Percentiles rank a stretch among this genome's conserved stretches.
Conservation (phyloP, 495 filamentous ascomycete genomes). For the Podospora comata region DNA sequence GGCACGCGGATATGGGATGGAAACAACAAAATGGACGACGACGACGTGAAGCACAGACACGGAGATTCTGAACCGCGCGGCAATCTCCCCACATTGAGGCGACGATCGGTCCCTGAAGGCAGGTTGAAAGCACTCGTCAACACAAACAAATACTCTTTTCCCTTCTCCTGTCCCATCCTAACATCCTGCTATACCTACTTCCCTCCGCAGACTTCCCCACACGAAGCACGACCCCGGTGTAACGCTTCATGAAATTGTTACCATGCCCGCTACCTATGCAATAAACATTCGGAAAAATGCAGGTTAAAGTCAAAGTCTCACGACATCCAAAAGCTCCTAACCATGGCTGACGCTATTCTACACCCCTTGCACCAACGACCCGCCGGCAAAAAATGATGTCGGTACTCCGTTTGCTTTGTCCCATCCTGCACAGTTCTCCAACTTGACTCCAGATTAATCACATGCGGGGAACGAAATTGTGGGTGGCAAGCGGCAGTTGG, state of each 20-base stretch:
- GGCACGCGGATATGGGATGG: background rate
- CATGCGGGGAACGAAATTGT: background rate
- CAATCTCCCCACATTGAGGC: no score
- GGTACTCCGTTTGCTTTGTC: background rate
- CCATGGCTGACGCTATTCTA: background rate
- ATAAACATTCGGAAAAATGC: background rate
- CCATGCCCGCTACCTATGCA: background rate
- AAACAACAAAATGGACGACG: background rate
- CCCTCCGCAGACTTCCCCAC: no score
- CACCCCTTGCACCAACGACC: background rate
- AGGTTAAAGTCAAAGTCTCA: background rate
- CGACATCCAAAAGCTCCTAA: background rate
- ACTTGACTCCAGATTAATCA: background rate
- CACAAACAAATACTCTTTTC: background rate
- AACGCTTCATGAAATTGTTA: no score
- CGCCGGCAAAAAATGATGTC: background rate
- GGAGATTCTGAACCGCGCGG: background rate
- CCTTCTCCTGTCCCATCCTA: background rate
- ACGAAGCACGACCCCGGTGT: no score
- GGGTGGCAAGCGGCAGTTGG: background rate
- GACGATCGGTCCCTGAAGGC: no score
- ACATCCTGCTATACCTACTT: background rate
- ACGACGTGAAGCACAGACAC: background rate
- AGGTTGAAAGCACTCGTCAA: background rate
- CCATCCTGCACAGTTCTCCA: background rate